phyloP scores from a whole-genome alignment of 441 rosid genomes.

The Metrosideros polymorpha region DNA sequence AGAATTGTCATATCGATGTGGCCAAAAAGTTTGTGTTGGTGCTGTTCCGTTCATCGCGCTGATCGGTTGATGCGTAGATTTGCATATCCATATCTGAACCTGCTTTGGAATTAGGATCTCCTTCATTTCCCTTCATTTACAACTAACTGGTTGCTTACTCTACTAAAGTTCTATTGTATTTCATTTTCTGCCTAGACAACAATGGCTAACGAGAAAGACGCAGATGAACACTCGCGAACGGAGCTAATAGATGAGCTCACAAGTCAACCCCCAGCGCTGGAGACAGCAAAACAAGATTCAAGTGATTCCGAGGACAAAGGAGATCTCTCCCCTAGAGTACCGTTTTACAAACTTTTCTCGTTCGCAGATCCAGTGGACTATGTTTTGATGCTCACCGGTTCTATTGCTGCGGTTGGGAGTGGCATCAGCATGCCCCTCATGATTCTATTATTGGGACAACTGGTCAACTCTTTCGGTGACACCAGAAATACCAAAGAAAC shows the following conservation, averaged over 20 bases:
- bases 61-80: background rate
- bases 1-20: background rate
- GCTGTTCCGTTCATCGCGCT: background rate
- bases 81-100: background rate
- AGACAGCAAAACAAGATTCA: background rate
- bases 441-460: slow-evolving; percentile 51
- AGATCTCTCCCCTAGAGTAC: slow-evolving; percentile 6
- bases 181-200: background rate
- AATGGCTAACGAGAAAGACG: background rate
- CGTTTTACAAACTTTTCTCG: slow-evolving; percentile 54
- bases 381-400: slow-evolving; percentile 46
- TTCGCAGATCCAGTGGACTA: slow-evolving; percentile 51
- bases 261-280: background rate
- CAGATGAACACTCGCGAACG: background rate
- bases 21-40: background rate
- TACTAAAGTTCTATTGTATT: background rate
- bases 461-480: slow-evolving; percentile 48
- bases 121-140: background rate
- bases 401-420: slow-evolving; percentile 49
- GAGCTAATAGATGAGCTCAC: background rate
- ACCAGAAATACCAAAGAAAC: slow-evolving; percentile 27
- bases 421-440: slow-evolving; percentile 48
- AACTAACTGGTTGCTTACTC: background rate
- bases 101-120: background rate
- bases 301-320: background rate